Evolutionary conservation across 768 basidiomycete genomes (phyloP), one percentile per base, ranked within the genome.

Genomic region (Termitomyces sp.): DNA sequence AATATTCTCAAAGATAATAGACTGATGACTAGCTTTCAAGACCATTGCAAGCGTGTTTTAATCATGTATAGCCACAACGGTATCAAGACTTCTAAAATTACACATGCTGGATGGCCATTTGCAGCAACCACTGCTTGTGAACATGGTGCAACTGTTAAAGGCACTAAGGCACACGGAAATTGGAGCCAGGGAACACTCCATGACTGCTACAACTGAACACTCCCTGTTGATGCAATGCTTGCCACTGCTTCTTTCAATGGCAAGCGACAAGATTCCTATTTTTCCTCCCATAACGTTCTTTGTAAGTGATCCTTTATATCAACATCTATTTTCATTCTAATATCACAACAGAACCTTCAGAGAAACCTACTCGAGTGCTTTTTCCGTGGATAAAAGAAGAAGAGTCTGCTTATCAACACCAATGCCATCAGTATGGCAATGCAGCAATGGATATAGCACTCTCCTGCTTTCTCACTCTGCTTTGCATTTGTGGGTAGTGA

Each of bases 191-290:
- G 45, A 15, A 9, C 60, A 1, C 65, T 65, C 38, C 50, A 50
- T 1, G 23, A 36, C 2, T 58, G 60, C 33, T 72, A 72, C 52
- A 64, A 72, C 41, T 45, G 58, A 10, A 52, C 56, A 0, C 51
- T 66, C 6, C 69, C 66, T 0, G 15, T 63, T 22, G 60, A 65
- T 45, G 67, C 67, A 2, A 32, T 69, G 18, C 56, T 71, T 1
- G 65, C 62, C 15, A 61, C 64, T 5, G 67, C 60, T 0, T 60
- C 59, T 56, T 68, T 64, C 56, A 66, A 67, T 53, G 64, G 46
- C 13, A 33, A 39, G 2, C 39, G 50, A 35, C 68, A 62, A 5
- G 66, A 68, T 29, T 36, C 59, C 20, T 67, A 68, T 54, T 52
- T 52, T n/a, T 38, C 64, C 1, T 35, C 57, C 3, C 42, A 56